A percentile compares a stretch with the other conserved stretches of the same genome.
Conservation (phyloP, 2,329 filamentous ascomycete genomes). For the Fusarium pilosicola region DNA sequence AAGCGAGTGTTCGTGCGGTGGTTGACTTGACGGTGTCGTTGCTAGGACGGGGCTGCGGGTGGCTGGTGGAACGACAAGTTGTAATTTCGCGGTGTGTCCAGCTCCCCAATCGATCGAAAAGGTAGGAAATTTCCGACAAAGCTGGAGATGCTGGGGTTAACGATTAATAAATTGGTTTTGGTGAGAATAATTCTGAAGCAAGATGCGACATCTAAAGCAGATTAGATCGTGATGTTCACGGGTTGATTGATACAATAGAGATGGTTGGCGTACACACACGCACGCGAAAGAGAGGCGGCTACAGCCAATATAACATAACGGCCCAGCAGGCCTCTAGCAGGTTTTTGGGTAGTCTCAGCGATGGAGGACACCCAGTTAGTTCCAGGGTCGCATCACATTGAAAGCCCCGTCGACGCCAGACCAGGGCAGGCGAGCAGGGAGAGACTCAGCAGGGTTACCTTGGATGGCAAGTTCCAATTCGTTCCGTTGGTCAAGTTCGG, state of each 20-base stretch:
- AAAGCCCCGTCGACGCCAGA: constrained; percentile 7
- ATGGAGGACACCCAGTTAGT: constrained; percentile 17
- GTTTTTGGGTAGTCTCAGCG: constrained; percentile 37
- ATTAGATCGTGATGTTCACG: constrained; percentile 10
- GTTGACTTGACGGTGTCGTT: constrained; percentile 37
- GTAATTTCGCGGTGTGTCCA: constrained; percentile 37
- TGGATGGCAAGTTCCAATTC: constrained; percentile 24
- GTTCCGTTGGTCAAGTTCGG: not conserved
- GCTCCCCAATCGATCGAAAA: constrained; percentile 5
- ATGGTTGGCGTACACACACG: not conserved
- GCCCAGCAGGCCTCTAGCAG: constrained; percentile 27
- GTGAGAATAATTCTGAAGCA: not conserved
- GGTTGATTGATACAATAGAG: constrained; percentile 26
- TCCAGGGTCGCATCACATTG: constrained; percentile 23
- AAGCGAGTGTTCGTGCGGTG: constrained; percentile 25
- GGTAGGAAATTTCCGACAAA: not conserved
- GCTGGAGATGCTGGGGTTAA: not conserved
- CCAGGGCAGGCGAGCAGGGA: constrained; percentile 8
- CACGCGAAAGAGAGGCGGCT: constrained; percentile 29
- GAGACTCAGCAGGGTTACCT: constrained; percentile 15
- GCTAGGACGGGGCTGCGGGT: constrained; percentile 33
- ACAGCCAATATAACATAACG: constrained; percentile 38
- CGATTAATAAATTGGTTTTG: not conserved
- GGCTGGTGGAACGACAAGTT: constrained; percentile 36
- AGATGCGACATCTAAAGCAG: not conserved